Conservation (phyloP, 257 asterid genomes). For the Echites panduratus region DNA sequence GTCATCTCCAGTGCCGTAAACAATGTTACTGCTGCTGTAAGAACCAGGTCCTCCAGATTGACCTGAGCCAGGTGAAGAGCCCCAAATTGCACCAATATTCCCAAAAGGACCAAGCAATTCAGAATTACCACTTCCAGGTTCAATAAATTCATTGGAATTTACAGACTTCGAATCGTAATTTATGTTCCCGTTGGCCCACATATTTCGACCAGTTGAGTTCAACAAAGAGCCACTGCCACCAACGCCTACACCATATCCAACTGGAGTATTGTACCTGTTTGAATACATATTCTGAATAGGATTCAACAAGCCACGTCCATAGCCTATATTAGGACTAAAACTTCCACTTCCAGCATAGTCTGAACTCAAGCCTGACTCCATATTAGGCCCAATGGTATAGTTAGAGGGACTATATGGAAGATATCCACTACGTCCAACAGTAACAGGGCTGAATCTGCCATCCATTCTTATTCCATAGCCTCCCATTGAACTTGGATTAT, state of each 20-base stretch:
- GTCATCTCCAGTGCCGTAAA: conserved; percentile 32
- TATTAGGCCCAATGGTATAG: conserved; percentile 39
- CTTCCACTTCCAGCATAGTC: conserved; percentile 43
- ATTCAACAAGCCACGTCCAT: conserved; percentile 38
- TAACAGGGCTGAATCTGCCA: conserved; percentile 54
- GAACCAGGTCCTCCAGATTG: conserved; percentile 43
- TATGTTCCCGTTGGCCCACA: conserved; percentile 46
- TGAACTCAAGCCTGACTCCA: conserved; percentile 44
- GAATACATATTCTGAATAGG: conserved; percentile 45
- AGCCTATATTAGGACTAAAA: conserved; percentile 39
- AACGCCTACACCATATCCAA: conserved; percentile 37
- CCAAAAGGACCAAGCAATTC: conserved; percentile 45
- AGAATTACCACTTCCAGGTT: conserved; percentile 36
- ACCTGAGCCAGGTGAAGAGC: conserved; percentile 37
- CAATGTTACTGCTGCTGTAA: conserved; percentile 28
- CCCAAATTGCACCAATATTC: conserved; percentile 61
- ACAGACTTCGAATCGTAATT: conserved; percentile 33
- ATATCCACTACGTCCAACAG: conserved; percentile 56
- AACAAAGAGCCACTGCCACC: conserved; percentile 42
- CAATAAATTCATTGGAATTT: conserved; percentile 30
- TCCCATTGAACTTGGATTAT: conserved; percentile 34
- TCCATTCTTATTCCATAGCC: conserved; percentile 52
- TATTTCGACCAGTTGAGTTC: conserved; percentile 33
- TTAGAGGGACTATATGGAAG: conserved; percentile 47
- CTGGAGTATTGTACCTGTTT: conserved; percentile 38